phyloP scores from a whole-genome alignment of 2,329 filamentous ascomycete species.

The Aspergillus transmontanensis region DNA sequence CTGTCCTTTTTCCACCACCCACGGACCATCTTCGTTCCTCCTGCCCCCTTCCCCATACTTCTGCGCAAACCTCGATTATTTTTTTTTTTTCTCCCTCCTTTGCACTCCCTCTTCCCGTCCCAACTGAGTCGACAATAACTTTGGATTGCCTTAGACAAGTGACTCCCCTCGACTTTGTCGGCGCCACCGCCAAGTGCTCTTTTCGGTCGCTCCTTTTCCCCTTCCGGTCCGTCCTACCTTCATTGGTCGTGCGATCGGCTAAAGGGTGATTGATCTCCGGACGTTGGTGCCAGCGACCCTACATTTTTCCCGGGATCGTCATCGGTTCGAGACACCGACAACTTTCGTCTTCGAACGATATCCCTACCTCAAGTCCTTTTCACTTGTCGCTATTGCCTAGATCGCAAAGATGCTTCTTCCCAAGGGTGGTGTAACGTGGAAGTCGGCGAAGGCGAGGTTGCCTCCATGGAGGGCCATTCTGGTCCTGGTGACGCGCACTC shows the following conservation, averaged over 20 bases:
- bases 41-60: constrained; percentile 16
- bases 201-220: constrained; percentile 9
- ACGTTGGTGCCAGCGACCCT: constrained; percentile 1
- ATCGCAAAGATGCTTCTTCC: constrained; percentile 74
- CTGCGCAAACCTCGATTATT: neutral
- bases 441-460: constrained; percentile 77
- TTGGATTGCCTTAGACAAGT: constrained; percentile 1
- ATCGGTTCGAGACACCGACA: constrained; percentile 15
- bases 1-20: constrained; percentile 14
- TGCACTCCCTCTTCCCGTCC: neutral
- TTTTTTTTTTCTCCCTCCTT: neutral
- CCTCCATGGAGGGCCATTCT: constrained; percentile 74
- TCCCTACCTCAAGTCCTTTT: neutral
- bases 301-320: constrained; percentile 15
- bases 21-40: constrained; percentile 14
- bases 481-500: constrained; percentile 72
- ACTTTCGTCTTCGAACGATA: neutral
- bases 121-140: neutral
- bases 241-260: constrained; percentile 1
- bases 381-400: neutral
- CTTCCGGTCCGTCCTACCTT: neutral
- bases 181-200: constrained; percentile 6
- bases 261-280: constrained; percentile 6
- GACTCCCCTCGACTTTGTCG: constrained; percentile 2
- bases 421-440: constrained; percentile 90